Evolutionary conservation across 257 asterid species (phyloP).

Genomic region (Thymus quinquecostatus): DNA sequence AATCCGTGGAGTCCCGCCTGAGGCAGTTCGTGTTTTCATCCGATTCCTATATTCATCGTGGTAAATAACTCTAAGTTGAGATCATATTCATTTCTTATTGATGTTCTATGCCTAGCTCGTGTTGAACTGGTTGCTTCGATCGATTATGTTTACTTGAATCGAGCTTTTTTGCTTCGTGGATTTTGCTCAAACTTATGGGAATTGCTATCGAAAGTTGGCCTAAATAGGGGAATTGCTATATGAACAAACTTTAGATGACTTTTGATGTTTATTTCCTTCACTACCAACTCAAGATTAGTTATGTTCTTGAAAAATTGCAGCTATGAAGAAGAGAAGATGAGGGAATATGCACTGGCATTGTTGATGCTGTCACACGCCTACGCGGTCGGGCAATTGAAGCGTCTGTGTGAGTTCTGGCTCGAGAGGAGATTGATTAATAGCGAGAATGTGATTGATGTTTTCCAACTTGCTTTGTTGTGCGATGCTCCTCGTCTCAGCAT

Average conservation of each 20-base stretch:
- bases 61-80: slow-evolving; percentile 40
- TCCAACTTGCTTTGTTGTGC: slow-evolving; percentile 84
- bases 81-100: background rate
- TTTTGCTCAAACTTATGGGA: too few species aligned
- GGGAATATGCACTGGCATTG: slow-evolving; percentile 63
- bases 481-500: slow-evolving; percentile 82
- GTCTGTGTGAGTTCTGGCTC: slow-evolving; percentile 61
- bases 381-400: slow-evolving; percentile 60
- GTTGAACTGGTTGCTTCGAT: background rate
- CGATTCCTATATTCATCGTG: slow-evolving; percentile 83
- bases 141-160: background rate
- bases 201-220: too few species aligned
- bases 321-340: slow-evolving; percentile 69
- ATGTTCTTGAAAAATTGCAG: slow-evolving; percentile 31
- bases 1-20: slow-evolving; percentile 78
- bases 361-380: slow-evolving; percentile 78
- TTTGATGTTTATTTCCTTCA: background rate
- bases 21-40: slow-evolving; percentile 72
- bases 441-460: slow-evolving; percentile 71
- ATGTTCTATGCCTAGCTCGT: background rate
- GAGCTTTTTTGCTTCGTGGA: background rate
- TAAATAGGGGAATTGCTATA: background rate
- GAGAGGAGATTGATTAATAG: slow-evolving; percentile 53
- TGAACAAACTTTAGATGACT: background rate
- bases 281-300: too few species aligned